Conservation (phyloP, 2,329 filamentous ascomycete species). For the Pseudogymnoascus sp. region DNA sequence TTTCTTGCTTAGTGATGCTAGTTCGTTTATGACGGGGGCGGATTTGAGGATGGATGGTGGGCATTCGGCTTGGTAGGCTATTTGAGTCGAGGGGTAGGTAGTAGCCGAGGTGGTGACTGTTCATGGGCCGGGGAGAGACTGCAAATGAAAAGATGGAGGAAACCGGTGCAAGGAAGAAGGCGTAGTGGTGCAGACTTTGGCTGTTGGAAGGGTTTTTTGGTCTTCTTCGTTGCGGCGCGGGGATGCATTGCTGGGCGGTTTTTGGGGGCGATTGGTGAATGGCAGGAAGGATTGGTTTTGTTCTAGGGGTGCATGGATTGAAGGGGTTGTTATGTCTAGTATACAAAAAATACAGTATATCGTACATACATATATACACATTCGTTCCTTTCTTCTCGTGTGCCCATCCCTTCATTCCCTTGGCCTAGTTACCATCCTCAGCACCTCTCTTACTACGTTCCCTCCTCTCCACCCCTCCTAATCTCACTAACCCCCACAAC, state of each 20-base stretch:
- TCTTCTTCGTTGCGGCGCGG: background rate
- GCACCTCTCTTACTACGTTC: background rate
- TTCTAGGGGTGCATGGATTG: background rate
- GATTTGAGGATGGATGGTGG: constrained; percentile 49
- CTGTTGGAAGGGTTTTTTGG: background rate
- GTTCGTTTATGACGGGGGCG: constrained; percentile 48
- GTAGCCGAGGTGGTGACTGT: background rate
- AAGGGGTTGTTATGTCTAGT: background rate
- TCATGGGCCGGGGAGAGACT: background rate
- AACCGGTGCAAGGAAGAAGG: background rate
- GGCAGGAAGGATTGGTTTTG: background rate
- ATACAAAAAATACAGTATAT: constrained; percentile 3
- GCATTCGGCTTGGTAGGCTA: constrained; percentile 43
- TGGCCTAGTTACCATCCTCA: background rate
- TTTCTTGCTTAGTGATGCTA: constrained; percentile 41
- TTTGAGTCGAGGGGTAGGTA: background rate
- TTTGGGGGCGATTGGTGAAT: background rate
- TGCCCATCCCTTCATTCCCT: background rate
- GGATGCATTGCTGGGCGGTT: background rate
- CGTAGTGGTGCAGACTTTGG: background rate
- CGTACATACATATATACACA: background rate
- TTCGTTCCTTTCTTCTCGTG: background rate
- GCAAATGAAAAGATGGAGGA: background rate
- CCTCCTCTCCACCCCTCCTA: background rate
- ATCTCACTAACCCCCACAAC: background rate